Conservation (phyloP, 306 rosid genomes). For the Urtica urens region DNA sequence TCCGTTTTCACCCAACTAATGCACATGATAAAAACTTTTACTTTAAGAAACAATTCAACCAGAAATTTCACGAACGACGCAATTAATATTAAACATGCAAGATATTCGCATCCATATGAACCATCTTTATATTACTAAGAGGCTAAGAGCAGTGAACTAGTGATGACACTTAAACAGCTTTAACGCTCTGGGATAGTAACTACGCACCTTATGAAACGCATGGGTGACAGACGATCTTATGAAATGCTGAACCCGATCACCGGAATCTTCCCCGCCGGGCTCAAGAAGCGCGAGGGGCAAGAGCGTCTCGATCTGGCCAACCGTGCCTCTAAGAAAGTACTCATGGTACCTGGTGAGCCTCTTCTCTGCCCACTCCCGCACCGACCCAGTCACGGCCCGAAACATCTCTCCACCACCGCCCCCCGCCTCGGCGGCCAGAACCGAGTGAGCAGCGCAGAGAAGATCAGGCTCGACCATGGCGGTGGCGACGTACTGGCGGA, state of each 20-base stretch:
- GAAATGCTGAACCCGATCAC: constrained; percentile 52
- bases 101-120: too few relatives aligned
- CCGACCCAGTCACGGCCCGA: constrained; percentile 50
- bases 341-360: constrained; percentile 62
- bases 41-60: not conserved
- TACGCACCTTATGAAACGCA: constrained; percentile 58
- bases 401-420: constrained; percentile 43
- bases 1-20: constrained; percentile 36
- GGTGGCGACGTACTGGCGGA: constrained; percentile 60
- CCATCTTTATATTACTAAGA: too few relatives aligned
- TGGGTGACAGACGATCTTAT: constrained; percentile 49
- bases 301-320: constrained; percentile 55
- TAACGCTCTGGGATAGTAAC: too few relatives aligned
- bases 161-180: too few relatives aligned
- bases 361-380: constrained; percentile 72
- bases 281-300: constrained; percentile 67
- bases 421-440: constrained; percentile 64
- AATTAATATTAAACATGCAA: too few relatives aligned
- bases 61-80: not conserved
- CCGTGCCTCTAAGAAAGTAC: constrained; percentile 51
- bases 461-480: constrained; percentile 70
- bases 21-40: not conserved
- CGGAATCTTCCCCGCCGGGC: constrained; percentile 34
- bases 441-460: constrained; percentile 62
- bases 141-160: too few relatives aligned